Evolutionary conservation across 805 yeast genomes (phyloP).

Genomic region (Saturnispora sanitii): DNA sequence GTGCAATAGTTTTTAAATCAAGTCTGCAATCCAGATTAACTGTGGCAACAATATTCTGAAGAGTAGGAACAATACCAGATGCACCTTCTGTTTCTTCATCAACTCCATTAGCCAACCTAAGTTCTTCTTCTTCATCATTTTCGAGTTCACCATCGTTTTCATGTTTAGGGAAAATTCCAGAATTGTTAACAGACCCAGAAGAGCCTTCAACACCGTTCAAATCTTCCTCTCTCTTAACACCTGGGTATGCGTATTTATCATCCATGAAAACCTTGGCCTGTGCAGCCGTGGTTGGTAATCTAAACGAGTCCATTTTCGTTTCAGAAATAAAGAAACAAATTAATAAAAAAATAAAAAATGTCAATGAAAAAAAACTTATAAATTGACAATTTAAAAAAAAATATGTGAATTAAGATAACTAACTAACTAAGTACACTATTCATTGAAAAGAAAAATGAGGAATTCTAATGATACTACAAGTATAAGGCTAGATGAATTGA

Average conservation of each 20-base stretch:
- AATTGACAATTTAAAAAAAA: no score
- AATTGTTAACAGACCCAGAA: no score
- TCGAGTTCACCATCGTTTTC: slow-evolving; percentile 2
- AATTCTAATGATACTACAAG: not conserved
- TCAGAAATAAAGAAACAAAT: not conserved
- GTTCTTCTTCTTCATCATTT: slow-evolving; percentile 10
- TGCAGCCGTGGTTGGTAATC: slow-evolving; percentile 69
- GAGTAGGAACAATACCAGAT: slow-evolving; percentile 92
- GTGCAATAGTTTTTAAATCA: slow-evolving; percentile 92
- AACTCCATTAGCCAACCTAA: not conserved
- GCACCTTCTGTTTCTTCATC: slow-evolving; percentile 32
- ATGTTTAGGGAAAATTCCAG: not conserved
- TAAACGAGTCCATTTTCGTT: slow-evolving; percentile 53
- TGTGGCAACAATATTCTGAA: slow-evolving; percentile 94
- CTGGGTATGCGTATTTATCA: slow-evolving; percentile 52
- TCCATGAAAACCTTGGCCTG: slow-evolving; percentile 66
- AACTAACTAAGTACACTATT: no score
- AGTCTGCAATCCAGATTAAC: slow-evolving; percentile 93
- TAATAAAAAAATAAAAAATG: not conserved
- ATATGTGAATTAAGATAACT: no score
- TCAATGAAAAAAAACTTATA: slow-evolving; percentile 1
- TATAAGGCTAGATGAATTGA: not conserved
- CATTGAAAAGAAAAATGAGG: not conserved
- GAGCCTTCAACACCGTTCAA: no score
- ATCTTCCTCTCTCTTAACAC: slow-evolving; percentile 7